Percentiles rank a stretch among this genome's conserved stretches.
Conservation (phyloP, 2,329 filamentous ascomycete genomes). For the Coniochaeta hoffmannii region DNA sequence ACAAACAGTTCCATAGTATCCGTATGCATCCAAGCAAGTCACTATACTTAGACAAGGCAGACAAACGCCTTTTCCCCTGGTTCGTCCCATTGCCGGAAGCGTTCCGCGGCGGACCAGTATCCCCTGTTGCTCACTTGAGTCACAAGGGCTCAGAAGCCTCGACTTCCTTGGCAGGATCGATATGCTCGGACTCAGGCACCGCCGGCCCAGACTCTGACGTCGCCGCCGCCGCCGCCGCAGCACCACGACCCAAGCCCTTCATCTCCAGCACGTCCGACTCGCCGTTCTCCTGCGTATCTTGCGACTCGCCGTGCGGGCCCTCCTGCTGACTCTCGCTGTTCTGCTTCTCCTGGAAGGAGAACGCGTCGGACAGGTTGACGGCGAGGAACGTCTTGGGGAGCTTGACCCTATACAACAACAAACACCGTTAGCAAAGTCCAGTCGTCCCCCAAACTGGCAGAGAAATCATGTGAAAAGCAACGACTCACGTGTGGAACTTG, state of each 20-base stretch:
- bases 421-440: not conserved
- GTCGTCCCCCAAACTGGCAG: not conserved
- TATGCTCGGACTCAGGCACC: not conserved
- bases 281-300: not conserved
- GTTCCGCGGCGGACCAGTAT: no score
- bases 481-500: constrained; percentile 83
- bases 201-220: not conserved
- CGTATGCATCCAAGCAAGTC: not conserved
- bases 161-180: not conserved
- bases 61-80: not conserved
- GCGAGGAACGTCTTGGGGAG: constrained; percentile 59
- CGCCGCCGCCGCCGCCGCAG: not conserved
- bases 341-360: constrained; percentile 50
- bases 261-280: constrained; percentile 37
- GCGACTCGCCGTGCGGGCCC: not conserved
- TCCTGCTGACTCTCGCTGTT: constrained; percentile 15
- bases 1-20: not conserved
- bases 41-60: no score
- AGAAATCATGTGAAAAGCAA: not conserved
- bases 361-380: constrained; percentile 56
- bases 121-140: no score
- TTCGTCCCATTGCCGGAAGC: no score
- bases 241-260: constrained; percentile 24
- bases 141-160: not conserved
- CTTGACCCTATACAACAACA: constrained; percentile 44